phyloP scores from a whole-genome alignment of 2,329 filamentous ascomycete genomes.

The Atkinsonella hypoxylon region DNA sequence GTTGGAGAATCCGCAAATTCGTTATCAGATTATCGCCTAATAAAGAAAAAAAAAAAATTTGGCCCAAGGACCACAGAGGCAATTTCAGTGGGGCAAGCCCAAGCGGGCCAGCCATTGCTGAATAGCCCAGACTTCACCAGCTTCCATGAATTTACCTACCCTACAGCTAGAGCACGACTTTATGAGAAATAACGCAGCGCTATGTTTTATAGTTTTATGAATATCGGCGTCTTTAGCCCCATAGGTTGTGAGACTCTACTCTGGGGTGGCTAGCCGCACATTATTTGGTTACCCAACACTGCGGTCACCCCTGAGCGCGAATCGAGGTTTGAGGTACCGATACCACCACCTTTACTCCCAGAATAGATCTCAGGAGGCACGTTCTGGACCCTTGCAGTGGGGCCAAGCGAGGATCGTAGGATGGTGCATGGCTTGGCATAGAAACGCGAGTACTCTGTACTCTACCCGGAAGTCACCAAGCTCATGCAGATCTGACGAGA shows the following conservation, averaged over 20 bases:
- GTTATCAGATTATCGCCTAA: neutral
- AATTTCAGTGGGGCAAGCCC: neutral
- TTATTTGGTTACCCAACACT: too few species aligned
- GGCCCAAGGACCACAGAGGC: neutral
- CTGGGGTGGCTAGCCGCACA: too few species aligned
- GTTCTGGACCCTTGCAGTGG: slow-evolving; percentile 1
- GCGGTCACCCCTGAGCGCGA: neutral
- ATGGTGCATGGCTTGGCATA: slow-evolving; percentile 2
- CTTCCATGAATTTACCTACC: neutral
- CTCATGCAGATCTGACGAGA: neutral
- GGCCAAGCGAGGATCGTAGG: slow-evolving; percentile 2
- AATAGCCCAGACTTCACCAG: too few species aligned
- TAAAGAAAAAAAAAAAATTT: neutral
- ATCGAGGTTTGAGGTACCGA: neutral
- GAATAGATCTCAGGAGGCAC: neutral
- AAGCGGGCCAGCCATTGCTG: too few species aligned
- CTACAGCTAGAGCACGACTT: neutral
- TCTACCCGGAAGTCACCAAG: slow-evolving; percentile 1
- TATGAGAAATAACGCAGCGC: neutral
- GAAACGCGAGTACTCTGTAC: slow-evolving; percentile 1
- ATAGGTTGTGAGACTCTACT: too few species aligned
- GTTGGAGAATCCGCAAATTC: neutral
- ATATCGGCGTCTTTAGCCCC: too few species aligned
- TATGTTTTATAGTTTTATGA: too few species aligned
- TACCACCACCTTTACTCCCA: neutral